Evolutionary conservation across 1,139 yeast genomes (phyloP).

Genomic region (Suhomyces anneliseae): DNA sequence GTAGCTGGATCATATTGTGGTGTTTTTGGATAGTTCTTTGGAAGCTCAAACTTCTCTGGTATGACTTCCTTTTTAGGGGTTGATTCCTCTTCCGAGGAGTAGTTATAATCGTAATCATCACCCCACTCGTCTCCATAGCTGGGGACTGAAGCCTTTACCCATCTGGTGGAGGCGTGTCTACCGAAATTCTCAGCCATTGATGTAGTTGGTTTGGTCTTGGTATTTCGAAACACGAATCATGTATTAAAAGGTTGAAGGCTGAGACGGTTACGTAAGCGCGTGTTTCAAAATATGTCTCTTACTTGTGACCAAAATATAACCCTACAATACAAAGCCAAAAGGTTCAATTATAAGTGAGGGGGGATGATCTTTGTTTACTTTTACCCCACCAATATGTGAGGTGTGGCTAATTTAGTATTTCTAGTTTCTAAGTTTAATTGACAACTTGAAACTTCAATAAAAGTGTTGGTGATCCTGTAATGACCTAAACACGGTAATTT

Average conservation of each 20-base stretch:
- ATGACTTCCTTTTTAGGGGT: constrained; percentile 5
- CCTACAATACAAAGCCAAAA: too few relatives aligned
- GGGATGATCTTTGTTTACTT: too few relatives aligned
- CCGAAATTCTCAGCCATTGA: constrained; percentile 46
- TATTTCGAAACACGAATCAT: constrained; percentile 3
- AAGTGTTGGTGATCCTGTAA: too few relatives aligned
- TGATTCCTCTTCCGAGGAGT: constrained; percentile 10
- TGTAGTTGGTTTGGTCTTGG: not conserved
- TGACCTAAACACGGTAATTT: too few relatives aligned
- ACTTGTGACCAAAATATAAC: too few relatives aligned
- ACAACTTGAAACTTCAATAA: too few relatives aligned
- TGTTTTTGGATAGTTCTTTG: not conserved
- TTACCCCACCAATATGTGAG: too few relatives aligned
- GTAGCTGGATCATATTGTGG: not conserved
- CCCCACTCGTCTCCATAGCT: constrained; percentile 64
- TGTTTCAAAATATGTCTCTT: not conserved
- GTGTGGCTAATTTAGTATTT: too few relatives aligned
- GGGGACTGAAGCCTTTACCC: constrained; percentile 61
- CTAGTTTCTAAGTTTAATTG: too few relatives aligned
- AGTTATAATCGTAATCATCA: constrained; percentile 36
- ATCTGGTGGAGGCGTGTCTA: constrained; percentile 62
- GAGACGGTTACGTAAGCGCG: not conserved
- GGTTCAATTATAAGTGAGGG: too few relatives aligned
- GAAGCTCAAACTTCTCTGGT: constrained; percentile 10
- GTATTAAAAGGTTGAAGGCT: not conserved